These are phyloP conservation scores for Xanthoconium stramineum DNA, from an alignment of 768 basidiomycete species.

Conservation along the genomic window DNA sequence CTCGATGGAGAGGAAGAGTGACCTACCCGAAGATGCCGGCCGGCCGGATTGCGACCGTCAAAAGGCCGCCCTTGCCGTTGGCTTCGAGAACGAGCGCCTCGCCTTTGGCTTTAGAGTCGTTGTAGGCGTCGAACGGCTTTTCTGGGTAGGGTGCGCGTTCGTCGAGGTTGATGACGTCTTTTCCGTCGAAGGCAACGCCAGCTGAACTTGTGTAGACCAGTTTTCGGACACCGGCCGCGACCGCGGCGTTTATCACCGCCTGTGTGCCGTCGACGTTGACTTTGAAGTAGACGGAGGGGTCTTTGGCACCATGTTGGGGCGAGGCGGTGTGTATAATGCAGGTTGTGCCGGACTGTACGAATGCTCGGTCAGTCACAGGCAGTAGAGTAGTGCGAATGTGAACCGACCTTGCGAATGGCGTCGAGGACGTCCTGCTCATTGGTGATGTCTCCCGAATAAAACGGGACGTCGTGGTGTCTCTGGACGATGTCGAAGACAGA, in stretches of 20 bases:
- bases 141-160: constrained; percentile 78
- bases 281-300: constrained; percentile 76
- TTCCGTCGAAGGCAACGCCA: constrained; percentile 84
- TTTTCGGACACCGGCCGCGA: constrained; percentile 69
- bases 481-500: constrained; percentile 92
- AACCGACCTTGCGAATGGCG: constrained; percentile 69
- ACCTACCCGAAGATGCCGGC: constrained; percentile 93
- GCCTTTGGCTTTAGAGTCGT: constrained; percentile 88
- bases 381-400: neutral
- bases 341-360: constrained; percentile 67
- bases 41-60: constrained; percentile 88
- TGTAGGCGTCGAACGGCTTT: constrained; percentile 85
- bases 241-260: constrained; percentile 78
- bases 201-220: constrained; percentile 95
- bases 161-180: constrained; percentile 79
- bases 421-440: constrained; percentile 67
- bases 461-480: constrained; percentile 80
- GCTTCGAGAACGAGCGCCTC: constrained; percentile 81
- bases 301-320: constrained; percentile 63
- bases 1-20: constrained; percentile 1
- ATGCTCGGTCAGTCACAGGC: neutral
- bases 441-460: constrained; percentile 88
- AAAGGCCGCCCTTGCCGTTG: constrained; percentile 78
- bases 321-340: constrained; percentile 97
- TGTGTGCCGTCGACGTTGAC: constrained; percentile 94